Base-by-base conservation (phyloP, 2,329 filamentous ascomycete genomes). In the Mycocentrospora acerina region DNA sequence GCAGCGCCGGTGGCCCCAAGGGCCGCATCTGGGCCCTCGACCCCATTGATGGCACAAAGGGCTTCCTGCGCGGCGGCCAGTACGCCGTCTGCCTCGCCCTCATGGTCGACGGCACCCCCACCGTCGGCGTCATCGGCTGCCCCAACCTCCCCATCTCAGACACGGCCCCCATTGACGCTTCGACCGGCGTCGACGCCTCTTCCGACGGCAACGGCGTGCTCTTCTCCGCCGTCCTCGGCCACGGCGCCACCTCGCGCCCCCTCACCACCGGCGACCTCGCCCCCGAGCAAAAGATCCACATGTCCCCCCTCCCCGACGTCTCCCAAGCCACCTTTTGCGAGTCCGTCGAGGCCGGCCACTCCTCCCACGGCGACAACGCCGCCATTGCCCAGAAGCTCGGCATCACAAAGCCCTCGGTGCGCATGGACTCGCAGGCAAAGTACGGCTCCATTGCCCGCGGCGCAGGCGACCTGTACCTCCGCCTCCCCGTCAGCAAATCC, bases 361-460 rank as follows among this genome's bases (percentile, higher is more conserved):
- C 88, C 25, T 83, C 86, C 40, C 94, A 98, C 70, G 82, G 81
- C 55, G 88, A 96, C 68, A 88, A 95, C 55, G 88, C 86, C 25
- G 77, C 82, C 55, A 94, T 98, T 60, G 89, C 93, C 6, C 71
- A 81, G 58, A 86, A 83, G 62, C 80, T 98, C 5, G 90, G 90
- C 37, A 95, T 98, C 68, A 91, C 86, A 15, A 83, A 82, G 57
- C 82, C 86, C n/a, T 90, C 86, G 53, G 90, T 98, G 44, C 82
- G 91, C 51, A 93, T 98, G 86, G 93, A 98, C 73, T 95, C 88
- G 35, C 93, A 98, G 72, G 91, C 93, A 57, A 98, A 98, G 72
- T 98, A 98, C 71, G 91, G 85, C 46, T 93, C 88, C 24, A 95
- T 98, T 64, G 93, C 93, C 24, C 80, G 93, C 48, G 93, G 93